Conservation (phyloP, 176 grass and related monocot species). For the Urochloa ruziziensis region DNA sequence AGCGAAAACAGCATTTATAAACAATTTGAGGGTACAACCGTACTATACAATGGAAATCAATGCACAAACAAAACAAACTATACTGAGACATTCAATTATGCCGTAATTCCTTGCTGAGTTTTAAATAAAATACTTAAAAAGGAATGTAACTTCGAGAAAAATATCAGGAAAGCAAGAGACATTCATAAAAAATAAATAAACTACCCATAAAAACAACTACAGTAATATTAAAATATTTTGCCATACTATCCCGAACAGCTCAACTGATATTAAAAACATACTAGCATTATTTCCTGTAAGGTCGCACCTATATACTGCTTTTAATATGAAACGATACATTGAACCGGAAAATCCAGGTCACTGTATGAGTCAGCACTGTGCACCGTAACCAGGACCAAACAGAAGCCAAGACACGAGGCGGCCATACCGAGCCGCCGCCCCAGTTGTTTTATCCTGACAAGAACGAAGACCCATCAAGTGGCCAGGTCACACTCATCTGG, state of each 20-base stretch:
- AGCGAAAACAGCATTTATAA: background rate
- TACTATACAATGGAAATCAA: background rate
- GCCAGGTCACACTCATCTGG: constrained; percentile 36
- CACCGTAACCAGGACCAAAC: constrained; percentile 10
- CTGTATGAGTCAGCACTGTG: constrained; percentile 29
- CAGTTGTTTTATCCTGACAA: constrained; percentile 49
- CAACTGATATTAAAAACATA: background rate
- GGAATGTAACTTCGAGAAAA: background rate
- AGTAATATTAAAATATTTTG: background rate
- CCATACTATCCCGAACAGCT: background rate
- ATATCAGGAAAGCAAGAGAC: background rate
- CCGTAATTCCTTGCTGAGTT: background rate
- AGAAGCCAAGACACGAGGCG: constrained; percentile 33
- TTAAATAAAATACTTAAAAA: background rate
- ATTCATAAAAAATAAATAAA: background rate
- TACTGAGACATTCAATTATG: background rate
- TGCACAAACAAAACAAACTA: background rate
- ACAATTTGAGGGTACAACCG: background rate
- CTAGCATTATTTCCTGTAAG: background rate
- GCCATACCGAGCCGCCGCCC: constrained; percentile 45
- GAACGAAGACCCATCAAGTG: constrained; percentile 25
- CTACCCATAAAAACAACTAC: background rate
- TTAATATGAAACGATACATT: background rate
- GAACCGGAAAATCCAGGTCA: background rate
- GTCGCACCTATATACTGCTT: background rate